Conservation (phyloP, 768 basidiomycete genomes). For the Agaricus bisporus region DNA sequence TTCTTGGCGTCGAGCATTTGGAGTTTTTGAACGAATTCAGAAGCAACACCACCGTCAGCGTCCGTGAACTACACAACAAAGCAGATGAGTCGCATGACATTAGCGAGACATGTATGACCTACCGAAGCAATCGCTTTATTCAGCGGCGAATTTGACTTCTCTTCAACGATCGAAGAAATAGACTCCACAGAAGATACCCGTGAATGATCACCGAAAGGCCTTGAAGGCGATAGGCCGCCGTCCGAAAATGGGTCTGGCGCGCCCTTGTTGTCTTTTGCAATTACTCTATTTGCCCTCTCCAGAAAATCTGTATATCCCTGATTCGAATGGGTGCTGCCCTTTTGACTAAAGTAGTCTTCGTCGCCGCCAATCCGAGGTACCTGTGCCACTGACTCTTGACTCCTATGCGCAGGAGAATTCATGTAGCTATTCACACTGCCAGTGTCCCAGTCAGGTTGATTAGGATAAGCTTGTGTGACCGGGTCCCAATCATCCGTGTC, state of each 20-base stretch:
- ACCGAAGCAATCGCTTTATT: slow-evolving; percentile 93
- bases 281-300: slow-evolving; percentile 77
- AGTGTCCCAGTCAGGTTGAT: slow-evolving; percentile 73
- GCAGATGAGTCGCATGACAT: slow-evolving; percentile 7
- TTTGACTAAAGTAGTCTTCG: slow-evolving; percentile 46
- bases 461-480: slow-evolving; percentile 53
- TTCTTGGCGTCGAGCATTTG: slow-evolving; percentile 77
- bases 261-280: slow-evolving; percentile 72
- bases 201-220: slow-evolving; percentile 78
- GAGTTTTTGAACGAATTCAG: slow-evolving; percentile 83
- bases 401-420: slow-evolving; percentile 62
- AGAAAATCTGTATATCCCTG: slow-evolving; percentile 74
- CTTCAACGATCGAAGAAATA: slow-evolving; percentile 86
- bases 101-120: slow-evolving; percentile 17
- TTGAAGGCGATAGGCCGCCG: slow-evolving; percentile 45
- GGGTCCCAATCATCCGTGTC: slow-evolving; percentile 83
- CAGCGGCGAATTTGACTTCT: slow-evolving; percentile 84
- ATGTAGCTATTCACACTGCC: slow-evolving; percentile 36
- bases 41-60: slow-evolving; percentile 86
- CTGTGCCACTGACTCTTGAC: slow-evolving; percentile 53
- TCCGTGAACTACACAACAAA: slow-evolving; percentile 72
- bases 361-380: slow-evolving; percentile 32
- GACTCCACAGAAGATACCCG: slow-evolving; percentile 84
- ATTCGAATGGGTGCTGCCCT: slow-evolving; percentile 23
- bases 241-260: slow-evolving; percentile 87